phyloP scores from a whole-genome alignment of 805 yeast species.

The Hemisphaericaspora nanyangensis region DNA sequence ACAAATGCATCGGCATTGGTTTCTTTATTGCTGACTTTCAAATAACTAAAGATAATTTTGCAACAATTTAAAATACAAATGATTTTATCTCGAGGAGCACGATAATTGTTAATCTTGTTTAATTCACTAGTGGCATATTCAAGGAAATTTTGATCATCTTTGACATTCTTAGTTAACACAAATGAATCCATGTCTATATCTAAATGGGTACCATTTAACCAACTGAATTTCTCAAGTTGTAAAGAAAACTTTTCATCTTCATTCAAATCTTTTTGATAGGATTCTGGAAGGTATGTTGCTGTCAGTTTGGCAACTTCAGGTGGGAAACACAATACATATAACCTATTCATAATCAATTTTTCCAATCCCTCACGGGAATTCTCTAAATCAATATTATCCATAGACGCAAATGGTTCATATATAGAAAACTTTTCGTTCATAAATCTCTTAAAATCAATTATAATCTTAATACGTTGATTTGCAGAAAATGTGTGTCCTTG shows the following conservation, averaged over 20 bases:
- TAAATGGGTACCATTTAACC: conserved; percentile 72
- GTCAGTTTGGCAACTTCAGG: conserved; percentile 53
- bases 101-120: conserved; percentile 70
- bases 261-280: conserved; percentile 54
- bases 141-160: conserved; percentile 46
- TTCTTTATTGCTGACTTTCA: conserved; percentile 68
- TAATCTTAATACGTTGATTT: conserved; percentile 72
- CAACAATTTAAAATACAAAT: conserved; percentile 89
- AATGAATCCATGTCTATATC: conserved; percentile 56
- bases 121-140: conserved; percentile 68
- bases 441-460: conserved; percentile 73
- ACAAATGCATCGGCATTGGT: conserved; percentile 89
- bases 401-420: conserved; percentile 70
- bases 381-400: conserved; percentile 53
- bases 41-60: conserved; percentile 84
- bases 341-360: conserved; percentile 83
- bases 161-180: conserved; percentile 7
- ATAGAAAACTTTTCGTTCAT: conserved; percentile 57
- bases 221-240: conserved; percentile 59
- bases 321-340: conserved; percentile 75
- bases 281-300: conserved; percentile 29
- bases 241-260: conserved; percentile 51
- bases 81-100: conserved; percentile 93
- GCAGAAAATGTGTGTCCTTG: conserved; percentile 58
- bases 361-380: conserved; percentile 91